Evolutionary conservation across 495 filamentous ascomycete genomes (phyloP).

Genomic region (Tuber aestivum): DNA sequence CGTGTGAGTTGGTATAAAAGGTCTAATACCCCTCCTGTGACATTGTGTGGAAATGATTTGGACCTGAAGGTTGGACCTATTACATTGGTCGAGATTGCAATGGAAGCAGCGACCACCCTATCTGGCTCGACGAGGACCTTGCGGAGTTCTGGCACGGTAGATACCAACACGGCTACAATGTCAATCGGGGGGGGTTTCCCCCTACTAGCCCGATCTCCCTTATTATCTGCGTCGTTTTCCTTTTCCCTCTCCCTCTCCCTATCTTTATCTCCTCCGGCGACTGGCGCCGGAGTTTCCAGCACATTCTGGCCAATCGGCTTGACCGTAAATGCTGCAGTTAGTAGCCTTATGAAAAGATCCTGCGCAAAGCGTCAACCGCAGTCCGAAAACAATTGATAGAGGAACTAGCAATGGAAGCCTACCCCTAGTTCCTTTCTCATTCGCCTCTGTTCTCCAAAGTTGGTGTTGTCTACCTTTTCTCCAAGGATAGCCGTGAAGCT

Average conservation of each 20-base stretch:
- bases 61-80: constrained; percentile 77
- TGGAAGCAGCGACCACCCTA: constrained; percentile 67
- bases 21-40: constrained; percentile 62
- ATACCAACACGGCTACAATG: constrained; percentile 70
- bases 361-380: constrained; percentile 43
- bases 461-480: constrained; percentile 93
- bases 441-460: constrained; percentile 88
- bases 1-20: constrained; percentile 71
- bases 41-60: constrained; percentile 80
- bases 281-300: constrained; percentile 31
- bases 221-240: constrained; percentile 20
- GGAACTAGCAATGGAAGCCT: constrained; percentile 43
- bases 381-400: constrained; percentile 8
- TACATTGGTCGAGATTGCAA: constrained; percentile 73
- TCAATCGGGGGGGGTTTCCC: constrained; percentile 57
- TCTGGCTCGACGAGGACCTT: constrained; percentile 82
- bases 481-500: constrained; percentile 85
- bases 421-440: constrained; percentile 91
- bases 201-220: constrained; percentile 29
- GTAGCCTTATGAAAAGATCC: constrained; percentile 82
- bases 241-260: constrained; percentile 9
- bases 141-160: constrained; percentile 74
- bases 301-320: constrained; percentile 57
- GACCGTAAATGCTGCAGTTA: constrained; percentile 87
- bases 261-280: constrained; percentile 15